These are phyloP conservation scores for Aspergillus mulundensis DNA, from an alignment of 495 filamentous ascomycete genomes.

Conservation along the genomic window DNA sequence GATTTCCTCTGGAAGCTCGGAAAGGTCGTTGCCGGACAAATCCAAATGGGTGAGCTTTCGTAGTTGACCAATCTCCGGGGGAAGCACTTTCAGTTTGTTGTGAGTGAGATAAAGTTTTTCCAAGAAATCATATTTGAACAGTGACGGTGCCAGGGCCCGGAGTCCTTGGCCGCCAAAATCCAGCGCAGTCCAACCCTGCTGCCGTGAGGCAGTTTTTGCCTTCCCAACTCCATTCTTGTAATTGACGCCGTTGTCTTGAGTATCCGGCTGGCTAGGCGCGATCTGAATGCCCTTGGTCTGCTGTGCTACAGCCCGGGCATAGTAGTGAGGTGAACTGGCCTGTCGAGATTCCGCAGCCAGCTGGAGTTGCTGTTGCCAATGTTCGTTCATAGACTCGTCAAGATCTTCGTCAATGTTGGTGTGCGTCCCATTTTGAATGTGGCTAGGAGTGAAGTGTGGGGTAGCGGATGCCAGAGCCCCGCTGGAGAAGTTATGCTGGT, in stretches of 20 bases:
- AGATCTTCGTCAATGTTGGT: constrained; percentile 53
- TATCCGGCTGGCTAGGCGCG: constrained; percentile 51
- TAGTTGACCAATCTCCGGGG: constrained; percentile 72
- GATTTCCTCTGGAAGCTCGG: constrained; percentile 81
- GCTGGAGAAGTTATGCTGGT: constrained; percentile 77
- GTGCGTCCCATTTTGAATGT: constrained; percentile 70
- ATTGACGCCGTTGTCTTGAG: constrained; percentile 57
- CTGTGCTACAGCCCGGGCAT: constrained; percentile 57
- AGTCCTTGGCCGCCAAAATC: constrained; percentile 94
- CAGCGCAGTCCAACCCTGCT: constrained; percentile 87
- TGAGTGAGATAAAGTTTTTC: constrained; percentile 86
- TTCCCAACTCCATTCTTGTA: constrained; percentile 57
- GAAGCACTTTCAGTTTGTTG: constrained; percentile 77
- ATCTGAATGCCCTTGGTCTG: constrained; percentile 59
- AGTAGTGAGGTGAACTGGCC: constrained; percentile 59
- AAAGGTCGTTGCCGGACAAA: constrained; percentile 80
- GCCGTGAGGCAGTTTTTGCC: constrained; percentile 57
- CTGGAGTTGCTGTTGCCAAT: constrained; percentile 85
- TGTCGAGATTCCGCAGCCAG: constrained; percentile 67
- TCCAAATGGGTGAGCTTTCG: constrained; percentile 76
- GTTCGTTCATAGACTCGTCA: constrained; percentile 64
- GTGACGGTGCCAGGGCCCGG: constrained; percentile 65
- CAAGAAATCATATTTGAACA: constrained; percentile 86
- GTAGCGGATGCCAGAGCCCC: constrained; percentile 69
- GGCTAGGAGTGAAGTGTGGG: constrained; percentile 68